A percentile compares a stretch with the other conserved stretches of the same genome.
Conservation (phyloP, 1,139 yeast genomes). For the Sugiyamaella xylanicola region DNA sequence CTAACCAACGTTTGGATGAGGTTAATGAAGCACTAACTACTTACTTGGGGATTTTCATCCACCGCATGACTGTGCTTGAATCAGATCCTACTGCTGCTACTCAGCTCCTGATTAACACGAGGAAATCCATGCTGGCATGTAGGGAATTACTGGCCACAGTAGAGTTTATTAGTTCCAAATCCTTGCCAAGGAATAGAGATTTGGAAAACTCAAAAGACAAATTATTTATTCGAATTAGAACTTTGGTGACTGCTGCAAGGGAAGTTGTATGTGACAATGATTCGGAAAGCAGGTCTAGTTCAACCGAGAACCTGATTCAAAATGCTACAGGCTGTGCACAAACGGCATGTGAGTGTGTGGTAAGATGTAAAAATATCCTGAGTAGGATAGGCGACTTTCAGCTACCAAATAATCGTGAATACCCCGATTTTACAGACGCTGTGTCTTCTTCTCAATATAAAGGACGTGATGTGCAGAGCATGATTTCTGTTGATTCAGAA, state of each 20-base stretch:
- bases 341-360: conserved; percentile 46
- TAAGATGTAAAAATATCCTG: conserved; percentile 51
- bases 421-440: conserved; percentile 76
- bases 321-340: conserved; percentile 41
- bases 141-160: conserved; percentile 46
- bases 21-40: conserved; percentile 68
- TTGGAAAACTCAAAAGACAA: conserved; percentile 44
- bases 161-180: conserved; percentile 39
- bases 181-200: conserved; percentile 38
- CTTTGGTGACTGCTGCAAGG: conserved; percentile 33
- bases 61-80: conserved; percentile 37
- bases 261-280: conserved; percentile 16
- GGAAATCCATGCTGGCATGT: conserved; percentile 47
- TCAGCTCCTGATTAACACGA: conserved; percentile 43
- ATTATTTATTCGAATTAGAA: conserved; percentile 41
- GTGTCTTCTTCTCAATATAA: conserved; percentile 43
- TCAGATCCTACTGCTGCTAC: conserved; percentile 41
- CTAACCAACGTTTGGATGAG: conserved; percentile 71
- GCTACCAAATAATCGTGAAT: conserved; percentile 63
- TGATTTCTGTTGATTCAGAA: conserved; percentile 4
- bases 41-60: conserved; percentile 58
- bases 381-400: conserved; percentile 73
- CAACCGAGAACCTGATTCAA: conserved; percentile 17
- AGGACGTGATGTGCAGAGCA: conserved; percentile 5
- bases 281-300: conserved; percentile 2